Conservation (phyloP, 176 grass and related monocot genomes). For the Sorghum bicolor region DNA sequence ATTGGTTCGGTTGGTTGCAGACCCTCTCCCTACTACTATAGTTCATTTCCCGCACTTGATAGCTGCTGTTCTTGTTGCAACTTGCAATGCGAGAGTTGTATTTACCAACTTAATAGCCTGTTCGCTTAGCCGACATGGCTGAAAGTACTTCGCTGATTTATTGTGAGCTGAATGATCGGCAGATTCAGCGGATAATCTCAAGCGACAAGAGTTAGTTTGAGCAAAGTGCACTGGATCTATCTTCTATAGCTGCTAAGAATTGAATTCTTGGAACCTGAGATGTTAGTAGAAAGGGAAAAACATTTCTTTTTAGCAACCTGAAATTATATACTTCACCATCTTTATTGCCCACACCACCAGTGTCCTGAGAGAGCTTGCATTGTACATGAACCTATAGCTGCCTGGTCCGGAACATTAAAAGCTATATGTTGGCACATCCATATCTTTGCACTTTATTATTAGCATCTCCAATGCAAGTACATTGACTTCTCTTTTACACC, state of each 20-base stretch:
- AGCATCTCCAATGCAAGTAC: background rate
- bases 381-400: background rate
- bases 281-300: too few relatives aligned
- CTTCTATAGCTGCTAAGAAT: background rate
- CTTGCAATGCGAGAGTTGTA: background rate
- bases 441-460: background rate
- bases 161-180: too few relatives aligned
- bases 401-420: background rate
- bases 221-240: background rate
- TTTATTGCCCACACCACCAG: slow-evolving; percentile 2
- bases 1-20: background rate
- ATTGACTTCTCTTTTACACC: background rate
- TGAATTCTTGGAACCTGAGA: background rate
- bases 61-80: background rate
- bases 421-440: background rate
- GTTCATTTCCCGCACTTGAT: too few relatives aligned
- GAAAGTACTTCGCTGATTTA: too few relatives aligned
- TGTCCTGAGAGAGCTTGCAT: background rate
- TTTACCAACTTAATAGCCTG: background rate
- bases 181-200: too few relatives aligned
- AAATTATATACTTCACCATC: background rate
- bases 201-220: too few relatives aligned
- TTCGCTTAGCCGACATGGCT: too few relatives aligned
- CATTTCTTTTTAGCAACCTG: background rate
- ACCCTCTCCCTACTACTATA: too few relatives aligned